Base-by-base conservation (phyloP, 2,329 filamentous ascomycete genomes). In the Pseudocercospora pini-densiflorae region DNA sequence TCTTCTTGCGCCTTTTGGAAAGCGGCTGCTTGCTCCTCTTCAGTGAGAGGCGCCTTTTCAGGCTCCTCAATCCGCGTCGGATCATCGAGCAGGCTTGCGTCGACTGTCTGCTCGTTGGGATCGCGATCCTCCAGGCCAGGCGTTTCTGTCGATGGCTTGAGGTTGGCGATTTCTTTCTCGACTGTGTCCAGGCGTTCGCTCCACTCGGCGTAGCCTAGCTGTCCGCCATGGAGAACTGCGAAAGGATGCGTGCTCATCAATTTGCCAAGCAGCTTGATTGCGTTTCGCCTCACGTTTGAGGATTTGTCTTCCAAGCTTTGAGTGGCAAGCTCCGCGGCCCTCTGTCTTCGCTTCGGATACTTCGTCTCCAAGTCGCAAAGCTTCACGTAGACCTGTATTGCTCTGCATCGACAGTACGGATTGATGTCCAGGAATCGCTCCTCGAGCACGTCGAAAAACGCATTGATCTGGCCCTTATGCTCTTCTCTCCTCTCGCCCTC, bases 401-500 rank as follows among this genome's bases (percentile, higher is more conserved):
- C 89, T 72, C 94, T 87, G 79, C 92, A 96, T 75, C 95, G 88
- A 77, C 93, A 97, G 81, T 98, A 99, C 0, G 95, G 96, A 79
- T 98, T 99, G 75, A 97, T 88, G 74, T 99, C 95, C 59, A 98
- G 85, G 79, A 99, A 99, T 12, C 95, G 89, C 80, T 98, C 94
- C 77, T 99, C 94, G 2, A 99, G 84, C 0, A 98, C 94, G 74
- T 98, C 94, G 75, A 98, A 98, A 77, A 98, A 99, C 21, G 94
- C 93, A 72, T 96, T 95, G 67, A 99, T 91, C 77, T 99, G 95
- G 0, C 91, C 93, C 79, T 97, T 97, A 82, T 94, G 90, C 77
- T 95, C 95, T 73, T 98, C 94, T 73, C 90, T 92, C 60, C 92
- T 88, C 77, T 98, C 94, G 76, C 81, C 79, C 53, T 80, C 81